These are phyloP conservation scores for Orbilia oligospora DNA, from an alignment of 2,329 filamentous ascomycete species.

Conservation along the genomic window DNA sequence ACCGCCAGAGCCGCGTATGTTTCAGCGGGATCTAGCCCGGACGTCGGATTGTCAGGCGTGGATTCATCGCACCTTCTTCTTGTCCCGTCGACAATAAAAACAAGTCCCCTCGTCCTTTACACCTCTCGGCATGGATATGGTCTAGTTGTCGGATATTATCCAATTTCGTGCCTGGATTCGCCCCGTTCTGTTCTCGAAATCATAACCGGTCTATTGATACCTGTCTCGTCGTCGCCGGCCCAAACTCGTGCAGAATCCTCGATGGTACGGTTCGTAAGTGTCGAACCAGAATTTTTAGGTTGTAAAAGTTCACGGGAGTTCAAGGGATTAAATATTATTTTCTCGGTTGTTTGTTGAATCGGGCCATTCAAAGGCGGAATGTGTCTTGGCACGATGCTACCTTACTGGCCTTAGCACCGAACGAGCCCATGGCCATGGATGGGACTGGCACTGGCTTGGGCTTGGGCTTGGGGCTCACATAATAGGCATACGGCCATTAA, in stretches of 20 bases:
- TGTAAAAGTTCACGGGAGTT: conserved; percentile 50
- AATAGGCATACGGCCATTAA: conserved; percentile 22
- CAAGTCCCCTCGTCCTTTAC: conserved; percentile 61
- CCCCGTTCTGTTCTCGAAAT: conserved; percentile 59
- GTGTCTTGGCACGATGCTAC: conserved; percentile 30
- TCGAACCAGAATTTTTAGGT: conserved; percentile 43
- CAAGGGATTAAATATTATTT: conserved; percentile 44
- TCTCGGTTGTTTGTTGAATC: conserved; percentile 51
- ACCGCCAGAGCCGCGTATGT: conserved; percentile 8
- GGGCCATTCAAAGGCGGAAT: conserved; percentile 33
- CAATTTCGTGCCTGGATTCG: conserved; percentile 61
- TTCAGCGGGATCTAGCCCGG: conserved; percentile 34
- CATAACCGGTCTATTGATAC: conserved; percentile 53
- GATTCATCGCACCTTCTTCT: conserved; percentile 59
- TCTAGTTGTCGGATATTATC: conserved; percentile 46
- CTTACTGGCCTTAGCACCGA: conserved; percentile 25
- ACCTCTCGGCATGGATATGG: conserved; percentile 60
- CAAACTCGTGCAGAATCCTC: conserved; percentile 14
- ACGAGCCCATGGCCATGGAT: conserved; percentile 26
- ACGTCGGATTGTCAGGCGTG: not conserved
- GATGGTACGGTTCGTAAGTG: conserved; percentile 32
- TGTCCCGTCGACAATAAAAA: conserved; percentile 60
- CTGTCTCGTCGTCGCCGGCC: conserved; percentile 48
- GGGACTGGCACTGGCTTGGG: not conserved
- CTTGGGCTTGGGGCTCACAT: not conserved